A percentile compares a stretch with the other conserved stretches of the same genome.
These are phyloP conservation scores for Fusarium lateritium DNA, from an alignment of 2,329 filamentous ascomycete species.

Conservation along the genomic window DNA sequence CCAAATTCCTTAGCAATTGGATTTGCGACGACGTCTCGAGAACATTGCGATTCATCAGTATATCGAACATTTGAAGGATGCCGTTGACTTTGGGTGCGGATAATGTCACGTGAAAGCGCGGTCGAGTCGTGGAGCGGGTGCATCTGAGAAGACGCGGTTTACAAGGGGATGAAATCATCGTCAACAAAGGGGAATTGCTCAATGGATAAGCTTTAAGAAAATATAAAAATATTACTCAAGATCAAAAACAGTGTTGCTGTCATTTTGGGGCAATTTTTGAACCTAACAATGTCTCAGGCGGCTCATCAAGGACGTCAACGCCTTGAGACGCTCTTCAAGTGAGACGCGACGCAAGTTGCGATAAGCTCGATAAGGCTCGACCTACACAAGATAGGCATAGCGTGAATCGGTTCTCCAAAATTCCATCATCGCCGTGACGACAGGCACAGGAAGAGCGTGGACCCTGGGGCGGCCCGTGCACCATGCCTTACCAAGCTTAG, in stretches of 20 bases:
- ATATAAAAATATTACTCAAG: neutral
- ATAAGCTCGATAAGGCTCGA: constrained; percentile 22
- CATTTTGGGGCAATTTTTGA: neutral
- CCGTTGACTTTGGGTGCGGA: constrained; percentile 16
- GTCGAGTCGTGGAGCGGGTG: constrained; percentile 11
- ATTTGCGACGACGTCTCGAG: constrained; percentile 36
- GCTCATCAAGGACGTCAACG: constrained; percentile 21
- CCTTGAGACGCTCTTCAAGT: constrained; percentile 24
- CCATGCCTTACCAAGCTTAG: constrained; percentile 39
- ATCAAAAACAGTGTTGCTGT: neutral
- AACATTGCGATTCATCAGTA: constrained; percentile 12
- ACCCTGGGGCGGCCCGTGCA: constrained; percentile 44
- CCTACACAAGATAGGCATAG: constrained; percentile 10
- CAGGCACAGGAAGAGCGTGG: constrained; percentile 36
- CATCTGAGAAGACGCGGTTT: constrained; percentile 24
- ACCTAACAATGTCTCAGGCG: constrained; percentile 5
- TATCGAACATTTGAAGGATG: constrained; percentile 13
- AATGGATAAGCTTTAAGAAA: neutral
- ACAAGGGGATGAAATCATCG: neutral
- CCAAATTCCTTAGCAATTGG: constrained; percentile 1
- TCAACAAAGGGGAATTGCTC: constrained; percentile 23
- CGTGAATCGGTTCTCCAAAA: constrained; percentile 29
- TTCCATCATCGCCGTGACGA: constrained; percentile 54
- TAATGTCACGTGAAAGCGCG: constrained; percentile 44
- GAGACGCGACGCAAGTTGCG: constrained; percentile 44